Evolutionary conservation across 2,329 filamentous ascomycete species (phyloP), one percentile per base, ranked within the genome.

Genomic region (Metarhizium album): DNA sequence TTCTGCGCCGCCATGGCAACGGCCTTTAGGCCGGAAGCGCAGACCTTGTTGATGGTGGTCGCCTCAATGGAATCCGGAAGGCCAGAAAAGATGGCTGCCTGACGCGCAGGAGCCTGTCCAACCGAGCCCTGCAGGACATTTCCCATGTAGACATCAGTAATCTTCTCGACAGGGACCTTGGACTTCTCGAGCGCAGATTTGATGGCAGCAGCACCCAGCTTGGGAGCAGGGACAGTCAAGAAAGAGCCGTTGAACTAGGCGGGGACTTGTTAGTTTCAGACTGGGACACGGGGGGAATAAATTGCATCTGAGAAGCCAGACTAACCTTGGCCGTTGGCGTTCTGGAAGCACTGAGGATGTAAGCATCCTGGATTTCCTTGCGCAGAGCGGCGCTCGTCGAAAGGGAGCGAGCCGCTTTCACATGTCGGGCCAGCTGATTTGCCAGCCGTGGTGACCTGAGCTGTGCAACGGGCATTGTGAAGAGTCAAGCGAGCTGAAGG

Each of bases 11-110:
- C 93, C 43, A 97, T 79, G 22, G 80, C 83, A 4, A 97, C 90
- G 1, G 93, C 87, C 69, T 98, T 98, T 57, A 98, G 75, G 4
- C 93, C 93, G 0, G 90, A 96, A 3, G 93, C 86, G 73, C 93
- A 98, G 53, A 98, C 93, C 72, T 98, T 98, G 77, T 98, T 98
- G 69, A 98, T 84, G 16, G 93, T 97, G 47, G 86, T 84, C 35
- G 90, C 86, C 71, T 98, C 93, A 51, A 94, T 79, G 6, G 77
- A 81, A n/a, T 82, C 74, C 9, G 89, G 78, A 3, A 97, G 80
- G 2, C 90, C 90, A 3, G 93, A 89, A 63, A 94, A 91, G 53
- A 97, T 86, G 57, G 82, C 74, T 11, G 93, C 93, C 72, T 98
- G 93, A 46, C 93, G 83, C 22, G 93, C 91, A 2, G 93, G 93